Conservation (phyloP, 139 green algal genomes). For the Parachlorella kessleri region DNA sequence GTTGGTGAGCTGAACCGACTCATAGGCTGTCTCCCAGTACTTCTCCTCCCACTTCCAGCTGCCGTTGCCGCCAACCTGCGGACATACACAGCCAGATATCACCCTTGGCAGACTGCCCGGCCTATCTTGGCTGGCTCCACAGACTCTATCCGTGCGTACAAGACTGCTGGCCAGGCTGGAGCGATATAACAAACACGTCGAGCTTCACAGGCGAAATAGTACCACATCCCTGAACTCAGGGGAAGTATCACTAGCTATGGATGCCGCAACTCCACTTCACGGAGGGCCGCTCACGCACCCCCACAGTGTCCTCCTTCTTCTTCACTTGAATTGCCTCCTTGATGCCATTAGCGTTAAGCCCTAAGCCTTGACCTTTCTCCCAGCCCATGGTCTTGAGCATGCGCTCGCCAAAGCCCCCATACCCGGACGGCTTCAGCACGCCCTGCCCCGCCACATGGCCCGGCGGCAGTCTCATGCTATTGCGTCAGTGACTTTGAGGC, state of each 20-base stretch:
- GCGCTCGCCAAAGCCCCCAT: slow-evolving; percentile 80
- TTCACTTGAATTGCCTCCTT: slow-evolving; percentile 77
- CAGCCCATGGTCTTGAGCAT: slow-evolving; percentile 85
- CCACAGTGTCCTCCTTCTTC: slow-evolving; percentile 83
- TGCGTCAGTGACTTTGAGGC: too few relatives aligned
- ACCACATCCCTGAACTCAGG: too few relatives aligned
- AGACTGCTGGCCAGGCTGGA: too few relatives aligned
- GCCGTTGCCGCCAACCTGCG: slow-evolving; percentile 64
- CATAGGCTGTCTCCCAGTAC: slow-evolving; percentile 84
- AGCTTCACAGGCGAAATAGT: slow-evolving; percentile 1
- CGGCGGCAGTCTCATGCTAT: slow-evolving; percentile 89
- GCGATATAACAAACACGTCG: too few relatives aligned
- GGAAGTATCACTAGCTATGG: too few relatives aligned
- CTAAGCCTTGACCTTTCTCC: slow-evolving; percentile 78
- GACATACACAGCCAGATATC: too few relatives aligned
- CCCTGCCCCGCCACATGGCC: slow-evolving; percentile 76
- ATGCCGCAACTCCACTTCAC: too few relatives aligned
- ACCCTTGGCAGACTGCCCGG: too few relatives aligned
- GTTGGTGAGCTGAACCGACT: slow-evolving; percentile 29
- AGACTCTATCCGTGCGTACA: too few relatives aligned
- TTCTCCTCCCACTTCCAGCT: slow-evolving; percentile 68
- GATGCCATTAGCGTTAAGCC: slow-evolving; percentile 71
- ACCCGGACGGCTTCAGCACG: slow-evolving; percentile 68
- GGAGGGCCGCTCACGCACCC: too few relatives aligned
- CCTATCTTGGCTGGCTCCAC: too few relatives aligned